Base-by-base conservation (phyloP, 305 asterid species). In the Rubia peregrina region DNA sequence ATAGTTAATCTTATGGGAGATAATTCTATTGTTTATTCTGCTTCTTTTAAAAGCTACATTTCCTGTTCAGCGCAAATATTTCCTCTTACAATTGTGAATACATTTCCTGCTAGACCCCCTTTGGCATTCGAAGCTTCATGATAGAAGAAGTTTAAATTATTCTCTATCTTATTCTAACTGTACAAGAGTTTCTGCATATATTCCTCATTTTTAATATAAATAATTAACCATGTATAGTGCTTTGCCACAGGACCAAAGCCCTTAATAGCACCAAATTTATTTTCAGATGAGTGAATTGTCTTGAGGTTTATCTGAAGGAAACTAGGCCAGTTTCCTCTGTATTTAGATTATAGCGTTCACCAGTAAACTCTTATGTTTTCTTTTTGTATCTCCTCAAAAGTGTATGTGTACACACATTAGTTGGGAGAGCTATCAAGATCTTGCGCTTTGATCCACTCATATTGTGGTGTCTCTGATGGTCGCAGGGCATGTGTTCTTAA, bases 51-150 rank as follows among this genome's bases (percentile, higher is more conserved):
- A 19, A 7, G 41, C 40, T 26, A 7, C 12, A 19, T 16, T 49
- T 51, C 8, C 17, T 67, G 59, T 12, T 1, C 16, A 36, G 9
- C 9, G 41, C 19, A 9, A 17, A 53, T 53, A 24, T 61, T 61
- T 61, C 42, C 65, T 61, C 10, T 42, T 61, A 61, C 33, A 6
- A 6, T 61, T 61, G 19, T 14, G 9, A 26, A 12, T 16, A 7
- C 4, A 69, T 55, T 69, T 69, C 65, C 22, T 56, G 9, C 53
- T 56, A 9, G 43, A 46, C 43, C 24, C 6, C 24, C 6, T 14
- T 43, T 66, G 21, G n/a, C 56, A 19, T 51, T 22, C n/a, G 19
- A 68, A 51, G 71, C 61, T 68, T 49, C 46, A 68, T 61, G 36
- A 10, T 4, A 16, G 13, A n/a, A 17, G 13, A 33, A 7, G 21